Evolutionary conservation across 306 rosid species (phyloP).

Genomic region (Cucumis sativus): DNA sequence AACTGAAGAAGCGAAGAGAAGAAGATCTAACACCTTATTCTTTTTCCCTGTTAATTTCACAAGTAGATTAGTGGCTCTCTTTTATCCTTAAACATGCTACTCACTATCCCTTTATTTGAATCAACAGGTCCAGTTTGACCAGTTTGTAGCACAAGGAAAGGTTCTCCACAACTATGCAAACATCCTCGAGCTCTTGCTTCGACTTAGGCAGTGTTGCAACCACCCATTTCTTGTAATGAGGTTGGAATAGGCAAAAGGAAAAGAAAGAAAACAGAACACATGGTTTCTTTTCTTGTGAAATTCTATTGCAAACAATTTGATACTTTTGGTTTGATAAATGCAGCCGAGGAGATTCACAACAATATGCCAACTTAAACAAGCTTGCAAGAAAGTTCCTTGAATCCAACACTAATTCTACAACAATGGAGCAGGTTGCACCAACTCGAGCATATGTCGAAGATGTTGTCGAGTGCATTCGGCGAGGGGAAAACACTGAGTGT

Average conservation of each 20-base stretch:
- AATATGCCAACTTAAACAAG: constrained; percentile 37
- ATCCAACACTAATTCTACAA: constrained; percentile 17
- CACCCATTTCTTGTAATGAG: constrained; percentile 78
- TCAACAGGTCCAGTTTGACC: constrained; percentile 70
- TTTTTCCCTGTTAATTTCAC: not conserved
- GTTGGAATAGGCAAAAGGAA: constrained; percentile 13
- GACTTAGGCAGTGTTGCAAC: constrained; percentile 82
- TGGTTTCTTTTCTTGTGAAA: not conserved
- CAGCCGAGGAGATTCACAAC: constrained; percentile 35
- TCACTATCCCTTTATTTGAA: constrained; percentile 6
- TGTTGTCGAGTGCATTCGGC: constrained; percentile 47
- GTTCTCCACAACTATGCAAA: constrained; percentile 52
- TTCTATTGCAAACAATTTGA: constrained; percentile 10
- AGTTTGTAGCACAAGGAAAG: constrained; percentile 71
- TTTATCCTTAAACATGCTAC: not conserved
- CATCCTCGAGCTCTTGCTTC: constrained; percentile 70
- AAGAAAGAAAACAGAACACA: not conserved
- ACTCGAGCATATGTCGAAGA: constrained; percentile 45
- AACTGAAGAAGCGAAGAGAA: not conserved
- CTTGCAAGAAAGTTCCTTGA: constrained; percentile 47
- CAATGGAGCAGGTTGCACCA: constrained; percentile 22
- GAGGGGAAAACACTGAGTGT: constrained; percentile 51
- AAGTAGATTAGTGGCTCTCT: not conserved
- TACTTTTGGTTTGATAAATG: constrained; percentile 11
- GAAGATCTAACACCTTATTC: not conserved